Evolutionary conservation across 2,329 filamentous ascomycete species (phyloP), one percentile per base, ranked within the genome.

Genomic region (Penicillium sp.): DNA sequence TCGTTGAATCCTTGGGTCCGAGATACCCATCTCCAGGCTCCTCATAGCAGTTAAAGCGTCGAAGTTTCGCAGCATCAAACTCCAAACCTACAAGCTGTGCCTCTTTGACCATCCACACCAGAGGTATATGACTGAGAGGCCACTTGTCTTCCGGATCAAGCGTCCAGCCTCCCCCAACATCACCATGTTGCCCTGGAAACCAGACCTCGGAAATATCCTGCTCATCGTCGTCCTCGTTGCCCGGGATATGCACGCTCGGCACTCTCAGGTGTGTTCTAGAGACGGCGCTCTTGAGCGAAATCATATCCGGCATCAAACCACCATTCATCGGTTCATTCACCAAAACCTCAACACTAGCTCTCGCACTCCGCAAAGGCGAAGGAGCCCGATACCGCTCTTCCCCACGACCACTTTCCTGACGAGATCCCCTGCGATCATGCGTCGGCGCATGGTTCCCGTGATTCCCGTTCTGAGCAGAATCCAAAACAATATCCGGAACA

Each of bases 141-240:
- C 75, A 77, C 26, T 72, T 63, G 66, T 89, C 88, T 23, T 78
- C 80, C 1, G 78, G 77, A 0, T 77, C 70, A 0, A 83, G 74
- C 49, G 83, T 82, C 89, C 89, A 92, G 0, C 89, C 89, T 7
- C 89, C 89, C 1, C 89, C 89, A 27, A 92, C 85, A 59, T 93
- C 89, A 2, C 84, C 89, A 59, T 95, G 90, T 11, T 87, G 86
- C 6, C 90, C 90, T 0, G 89, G 80, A 65, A 94, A 94, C 76
- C 76, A 78, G 6, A 93, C 82, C 65, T 94, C 90, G 55, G 89
- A 83, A 46, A 93, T 88, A 61, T 93, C 88, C 66, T 92, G 89
- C 1, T 69, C 67, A n/a, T 76, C 71, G 6, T 60, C 59, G 5
- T 71, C 63, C 7, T 60, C 52, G 5, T 54, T 62, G 14, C 57